phyloP scores from a whole-genome alignment of 257 asterid species.

The Fraxinus pennsylvanica region DNA sequence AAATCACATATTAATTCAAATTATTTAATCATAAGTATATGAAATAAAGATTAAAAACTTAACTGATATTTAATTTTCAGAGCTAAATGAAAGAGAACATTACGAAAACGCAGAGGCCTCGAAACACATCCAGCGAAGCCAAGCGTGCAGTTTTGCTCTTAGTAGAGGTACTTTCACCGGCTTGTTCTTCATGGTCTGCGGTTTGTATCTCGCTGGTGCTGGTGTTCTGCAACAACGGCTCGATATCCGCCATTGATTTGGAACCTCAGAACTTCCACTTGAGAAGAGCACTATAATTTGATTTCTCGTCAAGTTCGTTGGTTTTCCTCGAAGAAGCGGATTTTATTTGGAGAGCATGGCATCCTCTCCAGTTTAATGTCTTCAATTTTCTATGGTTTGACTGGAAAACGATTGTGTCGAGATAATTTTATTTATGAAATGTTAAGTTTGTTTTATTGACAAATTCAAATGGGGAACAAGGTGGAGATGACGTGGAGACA shows the following conservation, averaged over 20 bases:
- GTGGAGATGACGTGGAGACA: slow-evolving; percentile 12
- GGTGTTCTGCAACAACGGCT: slow-evolving; percentile 43
- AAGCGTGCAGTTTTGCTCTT: slow-evolving; percentile 46
- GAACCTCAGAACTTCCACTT: background rate
- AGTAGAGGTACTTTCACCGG: slow-evolving; percentile 20
- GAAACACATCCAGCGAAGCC: slow-evolving; percentile 71
- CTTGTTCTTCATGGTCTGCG: slow-evolving; percentile 26
- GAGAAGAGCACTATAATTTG: background rate
- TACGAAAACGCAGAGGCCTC: slow-evolving; percentile 76
- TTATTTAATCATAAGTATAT: background rate
- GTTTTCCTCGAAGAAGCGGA: background rate
- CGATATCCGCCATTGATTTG: slow-evolving; percentile 48
- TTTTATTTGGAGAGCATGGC: background rate
- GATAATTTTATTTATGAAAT: background rate
- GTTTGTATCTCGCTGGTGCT: slow-evolving; percentile 21
- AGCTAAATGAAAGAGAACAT: slow-evolving; percentile 16
- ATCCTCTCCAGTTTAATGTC: background rate
- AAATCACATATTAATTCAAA: background rate
- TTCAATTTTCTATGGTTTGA: background rate
- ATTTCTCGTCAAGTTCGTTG: background rate
- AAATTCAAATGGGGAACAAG: background rate
- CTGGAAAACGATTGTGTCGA: background rate
- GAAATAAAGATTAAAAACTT: background rate
- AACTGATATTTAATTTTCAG: background rate
- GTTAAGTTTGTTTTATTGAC: background rate